Percentiles rank a stretch among this genome's conserved stretches.
Conservation (phyloP, 2,329 filamentous ascomycete species). For the Fusarium sp. region DNA sequence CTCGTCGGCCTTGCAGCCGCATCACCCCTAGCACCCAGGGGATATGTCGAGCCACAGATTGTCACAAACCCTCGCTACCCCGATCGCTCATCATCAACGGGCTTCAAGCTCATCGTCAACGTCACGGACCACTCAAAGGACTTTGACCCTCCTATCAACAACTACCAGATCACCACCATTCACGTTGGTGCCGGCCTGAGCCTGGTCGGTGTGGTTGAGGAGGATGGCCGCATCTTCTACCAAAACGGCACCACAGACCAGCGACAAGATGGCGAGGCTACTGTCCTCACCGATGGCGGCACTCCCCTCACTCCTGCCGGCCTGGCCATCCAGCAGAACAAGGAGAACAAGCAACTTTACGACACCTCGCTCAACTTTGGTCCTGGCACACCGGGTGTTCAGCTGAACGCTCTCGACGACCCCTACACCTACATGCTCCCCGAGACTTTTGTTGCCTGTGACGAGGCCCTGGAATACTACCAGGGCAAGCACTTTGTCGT, state of each 20-base stretch:
- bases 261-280: constrained; percentile 43
- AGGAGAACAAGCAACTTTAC: constrained; percentile 47
- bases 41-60: constrained; percentile 18
- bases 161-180: constrained; percentile 51
- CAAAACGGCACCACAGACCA: constrained; percentile 56
- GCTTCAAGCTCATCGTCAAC: constrained; percentile 56
- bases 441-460: constrained; percentile 54
- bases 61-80: constrained; percentile 28
- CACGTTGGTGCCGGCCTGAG: constrained; percentile 55
- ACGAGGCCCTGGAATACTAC: constrained; percentile 54
- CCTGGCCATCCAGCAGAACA: constrained; percentile 44
- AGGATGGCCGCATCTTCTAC: constrained; percentile 54
- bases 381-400: constrained; percentile 48
- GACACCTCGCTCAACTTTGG: constrained; percentile 46
- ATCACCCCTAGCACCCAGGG: constrained; percentile 24
- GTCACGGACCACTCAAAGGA: constrained; percentile 53
- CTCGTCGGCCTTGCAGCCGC: constrained; percentile 41
- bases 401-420: constrained; percentile 40
- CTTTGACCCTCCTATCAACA: constrained; percentile 53
- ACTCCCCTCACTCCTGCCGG: constrained; percentile 51
- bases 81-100: constrained; percentile 36
- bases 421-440: constrained; percentile 46
- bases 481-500: constrained; percentile 47
- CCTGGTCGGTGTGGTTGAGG: constrained; percentile 49
- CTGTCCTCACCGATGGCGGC: constrained; percentile 53